Percentiles rank a stretch among this genome's conserved stretches.
Conservation (phyloP, 2,329 filamentous ascomycete genomes). For the Chaetomiaceae sp. region DNA sequence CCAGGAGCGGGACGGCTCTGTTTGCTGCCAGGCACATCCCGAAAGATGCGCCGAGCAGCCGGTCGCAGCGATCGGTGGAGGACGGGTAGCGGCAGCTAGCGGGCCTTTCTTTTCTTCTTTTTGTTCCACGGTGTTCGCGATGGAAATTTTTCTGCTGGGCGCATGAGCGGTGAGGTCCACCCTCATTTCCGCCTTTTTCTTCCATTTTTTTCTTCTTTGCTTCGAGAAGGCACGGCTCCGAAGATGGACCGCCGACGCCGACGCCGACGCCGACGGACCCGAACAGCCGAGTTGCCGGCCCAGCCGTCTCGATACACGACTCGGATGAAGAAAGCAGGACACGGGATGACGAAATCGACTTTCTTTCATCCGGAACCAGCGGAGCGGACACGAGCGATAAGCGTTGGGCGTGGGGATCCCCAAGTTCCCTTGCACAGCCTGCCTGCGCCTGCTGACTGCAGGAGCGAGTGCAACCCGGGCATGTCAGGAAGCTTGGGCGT, state of each 20-base stretch:
- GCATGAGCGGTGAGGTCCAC: conserved; percentile 1
- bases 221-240: background rate
- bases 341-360: background rate
- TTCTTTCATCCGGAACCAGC: background rate
- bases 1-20: background rate
- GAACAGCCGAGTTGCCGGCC: conserved; percentile 5
- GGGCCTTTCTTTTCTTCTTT: background rate
- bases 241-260: background rate
- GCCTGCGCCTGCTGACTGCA: conserved; percentile 19
- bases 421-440: background rate
- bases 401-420: background rate
- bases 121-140: background rate
- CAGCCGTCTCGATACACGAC: background rate
- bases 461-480: background rate
- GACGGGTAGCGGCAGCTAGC: conserved; percentile 2
- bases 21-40: background rate
- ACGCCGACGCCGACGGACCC: no score
- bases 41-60: conserved; percentile 1
- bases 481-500: background rate
- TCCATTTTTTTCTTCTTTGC: background rate
- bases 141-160: background rate
- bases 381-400: background rate
- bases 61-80: conserved; percentile 1
- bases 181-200: conserved; percentile 8
- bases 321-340: background rate